phyloP scores from a whole-genome alignment of 371 early-diverging fungal species.

The Lichtheimia ornata region DNA sequence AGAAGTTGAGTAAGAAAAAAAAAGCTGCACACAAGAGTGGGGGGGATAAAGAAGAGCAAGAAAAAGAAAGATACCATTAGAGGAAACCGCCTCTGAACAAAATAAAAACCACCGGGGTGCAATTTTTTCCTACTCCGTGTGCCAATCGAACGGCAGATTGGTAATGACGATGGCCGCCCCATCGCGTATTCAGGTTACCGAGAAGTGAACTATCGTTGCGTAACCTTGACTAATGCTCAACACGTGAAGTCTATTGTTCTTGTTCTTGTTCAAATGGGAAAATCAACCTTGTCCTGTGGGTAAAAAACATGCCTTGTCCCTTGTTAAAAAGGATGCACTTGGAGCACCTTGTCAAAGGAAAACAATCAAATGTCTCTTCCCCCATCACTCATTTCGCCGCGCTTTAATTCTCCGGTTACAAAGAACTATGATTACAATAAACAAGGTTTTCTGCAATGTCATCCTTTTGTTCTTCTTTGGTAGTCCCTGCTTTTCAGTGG shows the following conservation, averaged over 20 bases:
- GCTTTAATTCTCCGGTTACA: background rate
- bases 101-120: constrained; percentile 10
- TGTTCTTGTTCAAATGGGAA: too few relatives aligned
- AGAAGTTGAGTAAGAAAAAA: constrained; percentile 17
- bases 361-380: too few relatives aligned
- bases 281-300: too few relatives aligned
- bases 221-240: too few relatives aligned
- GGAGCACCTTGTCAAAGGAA: too few relatives aligned
- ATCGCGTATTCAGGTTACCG: background rate
- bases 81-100: constrained; percentile 4
- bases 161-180: background rate
- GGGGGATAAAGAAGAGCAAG: constrained; percentile 10
- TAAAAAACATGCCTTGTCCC: too few relatives aligned
- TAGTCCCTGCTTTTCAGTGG: background rate
- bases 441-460: too few relatives aligned
- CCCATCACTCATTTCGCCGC: too few relatives aligned
- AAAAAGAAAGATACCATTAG: constrained; percentile 7
- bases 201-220: too few relatives aligned
- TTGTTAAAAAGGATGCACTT: too few relatives aligned
- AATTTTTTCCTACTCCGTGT: constrained; percentile 7
- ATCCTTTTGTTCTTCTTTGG: background rate
- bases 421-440: background rate
- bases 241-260: too few relatives aligned
- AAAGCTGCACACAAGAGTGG: constrained; percentile 15
- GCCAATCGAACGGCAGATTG: constrained; percentile 1